Percentiles rank a stretch among this genome's conserved stretches.
These are phyloP conservation scores for Tolypocladium guangdongense DNA, from an alignment of 2,329 filamentous ascomycete genomes.

Conservation along the genomic window DNA sequence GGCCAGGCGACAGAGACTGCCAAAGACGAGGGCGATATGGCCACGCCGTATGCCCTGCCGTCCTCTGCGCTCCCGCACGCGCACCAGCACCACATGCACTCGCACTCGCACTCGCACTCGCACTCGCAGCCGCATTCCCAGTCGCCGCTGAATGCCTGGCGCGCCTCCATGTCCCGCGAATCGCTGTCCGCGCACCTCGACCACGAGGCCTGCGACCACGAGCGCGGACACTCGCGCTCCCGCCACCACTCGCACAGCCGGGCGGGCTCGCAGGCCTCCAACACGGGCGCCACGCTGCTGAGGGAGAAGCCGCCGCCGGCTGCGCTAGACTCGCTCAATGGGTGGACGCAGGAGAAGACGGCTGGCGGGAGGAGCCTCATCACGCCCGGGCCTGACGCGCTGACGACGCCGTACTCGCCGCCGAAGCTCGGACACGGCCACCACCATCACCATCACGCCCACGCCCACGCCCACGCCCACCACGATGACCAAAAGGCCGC, in stretches of 20 bases:
- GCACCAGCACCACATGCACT: conserved; percentile 31
- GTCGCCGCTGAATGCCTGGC: conserved; percentile 28
- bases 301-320: conserved; percentile 21
- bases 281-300: conserved; percentile 13
- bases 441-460: conserved; percentile 16
- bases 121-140: conserved; percentile 24
- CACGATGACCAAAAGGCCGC: conserved; percentile 28
- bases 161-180: conserved; percentile 21
- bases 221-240: conserved; percentile 14
- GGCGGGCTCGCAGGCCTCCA: conserved; percentile 18
- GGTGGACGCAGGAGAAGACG: conserved; percentile 30
- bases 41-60: conserved; percentile 43
- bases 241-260: conserved; percentile 19
- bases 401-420: conserved; percentile 14
- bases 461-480: conserved; percentile 17
- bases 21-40: conserved; percentile 21
- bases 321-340: conserved; percentile 22
- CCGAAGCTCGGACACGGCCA: conserved; percentile 8
- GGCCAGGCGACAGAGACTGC: not conserved
- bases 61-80: conserved; percentile 37
- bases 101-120: conserved; percentile 26
- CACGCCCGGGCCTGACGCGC: conserved; percentile 18
- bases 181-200: conserved; percentile 20
- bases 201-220: conserved; percentile 16
- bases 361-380: conserved; percentile 29